Conservation (phyloP, 2,329 filamentous ascomycete genomes). For the Alternaria sp. region DNA sequence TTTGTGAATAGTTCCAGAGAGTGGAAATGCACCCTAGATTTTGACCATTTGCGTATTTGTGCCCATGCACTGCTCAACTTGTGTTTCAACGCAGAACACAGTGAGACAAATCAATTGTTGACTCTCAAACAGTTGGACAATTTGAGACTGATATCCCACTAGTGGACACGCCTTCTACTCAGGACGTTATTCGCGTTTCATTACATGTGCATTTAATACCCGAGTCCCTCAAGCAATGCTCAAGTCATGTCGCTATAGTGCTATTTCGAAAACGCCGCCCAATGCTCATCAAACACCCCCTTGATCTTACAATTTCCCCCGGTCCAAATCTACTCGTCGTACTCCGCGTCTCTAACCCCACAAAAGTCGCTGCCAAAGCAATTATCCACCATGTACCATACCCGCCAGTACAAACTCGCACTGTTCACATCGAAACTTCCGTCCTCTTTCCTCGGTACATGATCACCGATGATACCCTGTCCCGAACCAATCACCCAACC, state of each 20-base stretch:
- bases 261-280: conserved; percentile 14
- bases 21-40: conserved; percentile 43
- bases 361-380: conserved; percentile 68
- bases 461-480: conserved; percentile 73
- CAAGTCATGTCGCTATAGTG: conserved; percentile 9
- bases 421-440: conserved; percentile 80
- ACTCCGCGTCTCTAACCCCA: conserved; percentile 64
- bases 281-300: conserved; percentile 12
- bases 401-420: conserved; percentile 67
- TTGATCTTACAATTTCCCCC: background rate
- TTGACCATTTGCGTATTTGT: conserved; percentile 10
- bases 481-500: conserved; percentile 55
- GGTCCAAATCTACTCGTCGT: conserved; percentile 41
- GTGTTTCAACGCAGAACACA: background rate
- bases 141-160: background rate
- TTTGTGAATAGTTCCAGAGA: conserved; percentile 51
- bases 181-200: background rate
- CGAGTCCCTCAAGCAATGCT: background rate
- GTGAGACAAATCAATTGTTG: background rate
- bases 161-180: background rate
- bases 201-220: conserved; percentile 7
- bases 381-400: conserved; percentile 66
- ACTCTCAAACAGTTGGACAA: background rate
- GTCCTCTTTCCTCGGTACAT: conserved; percentile 74
- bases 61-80: background rate